Evolutionary conservation across 148 eudicot genomes (phyloP), one percentile per base, ranked within the genome.

Genomic region (Silene latifolia): DNA sequence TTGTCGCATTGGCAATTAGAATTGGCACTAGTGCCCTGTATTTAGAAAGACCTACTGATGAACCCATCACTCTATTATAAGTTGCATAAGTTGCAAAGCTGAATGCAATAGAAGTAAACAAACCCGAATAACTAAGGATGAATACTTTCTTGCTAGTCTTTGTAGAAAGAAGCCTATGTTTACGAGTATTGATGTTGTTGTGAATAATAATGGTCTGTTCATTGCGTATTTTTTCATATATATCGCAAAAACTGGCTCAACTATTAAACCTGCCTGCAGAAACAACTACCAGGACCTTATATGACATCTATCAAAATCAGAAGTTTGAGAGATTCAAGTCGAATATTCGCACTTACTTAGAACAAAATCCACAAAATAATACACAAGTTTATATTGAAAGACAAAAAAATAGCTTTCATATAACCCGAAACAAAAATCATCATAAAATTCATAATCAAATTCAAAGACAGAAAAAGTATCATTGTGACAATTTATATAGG

Each of bases 111-210:
- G 75, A 68, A 17, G 57, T 8, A 23, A 59, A 10, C 2, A 62
- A 39, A 9, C 79, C 73, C 2, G 59, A 5, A 17, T 68, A 42
- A 68, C 73, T 10, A 35, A 76, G 29, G 29, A 27, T 27, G 29
- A 27, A 20, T 5, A 66, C 56, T 57, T 24, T 76, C 46, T 76
- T 76, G 8, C 67, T 58, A 18, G 63, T 23, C 57, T 47, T 69
- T 76, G 63, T n/a, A 76, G 63, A 18, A 42, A 18, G 46, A 68
- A 76, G 12, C 79, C 79, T 2, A 76, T 44, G 6, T 44, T 7
- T n/a, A 27, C 20, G 15, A 67, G 14, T 4, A 67, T 0, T 44
- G 71, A 8, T 20, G 71, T 0, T 44, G 20, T 10, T 10, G 8
- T 3, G 1, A 11, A 10, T 21, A 67, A 42, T 46, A 53, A 6